Evolutionary conservation across 495 filamentous ascomycete species (phyloP).

Genomic region (Sporormia fimetaria): DNA sequence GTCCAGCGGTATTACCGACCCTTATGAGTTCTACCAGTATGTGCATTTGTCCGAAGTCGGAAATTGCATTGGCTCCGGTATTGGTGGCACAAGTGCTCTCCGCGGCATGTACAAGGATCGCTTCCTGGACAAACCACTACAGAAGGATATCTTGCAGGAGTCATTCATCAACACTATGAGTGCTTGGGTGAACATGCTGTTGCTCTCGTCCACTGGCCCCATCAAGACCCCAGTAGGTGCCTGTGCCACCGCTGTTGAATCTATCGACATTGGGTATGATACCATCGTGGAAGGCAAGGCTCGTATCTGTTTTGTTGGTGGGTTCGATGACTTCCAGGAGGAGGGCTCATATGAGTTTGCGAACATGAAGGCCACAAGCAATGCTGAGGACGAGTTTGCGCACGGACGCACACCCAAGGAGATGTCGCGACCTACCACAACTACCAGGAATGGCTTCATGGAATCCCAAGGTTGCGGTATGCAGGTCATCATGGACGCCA

Average conservation of each 20-base stretch:
- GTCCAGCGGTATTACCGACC: slow-evolving; percentile 93
- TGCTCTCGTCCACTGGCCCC: slow-evolving; percentile 90
- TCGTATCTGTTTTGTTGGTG: slow-evolving; percentile 91
- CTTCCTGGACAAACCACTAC: slow-evolving; percentile 90
- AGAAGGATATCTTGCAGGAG: slow-evolving; percentile 98
- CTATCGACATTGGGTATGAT: slow-evolving; percentile 93
- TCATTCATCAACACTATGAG: slow-evolving; percentile 99
- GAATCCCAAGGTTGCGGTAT: slow-evolving; percentile 98
- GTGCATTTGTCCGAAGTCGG: slow-evolving; percentile 96
- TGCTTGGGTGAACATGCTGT: slow-evolving; percentile 98
- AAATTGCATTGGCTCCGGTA: slow-evolving; percentile 96
- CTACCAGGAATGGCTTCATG: slow-evolving; percentile 96
- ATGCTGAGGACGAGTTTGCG: slow-evolving; percentile 87
- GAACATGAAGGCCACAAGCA: slow-evolving; percentile 99
- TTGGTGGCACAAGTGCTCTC: slow-evolving; percentile 84
- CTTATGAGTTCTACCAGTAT: slow-evolving; percentile 99
- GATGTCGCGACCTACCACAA: slow-evolving; percentile 96
- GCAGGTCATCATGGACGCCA: slow-evolving; percentile 95
- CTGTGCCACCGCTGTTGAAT: slow-evolving; percentile 95
- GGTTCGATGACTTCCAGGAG: slow-evolving; percentile 98
- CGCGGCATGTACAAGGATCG: slow-evolving; percentile 98
- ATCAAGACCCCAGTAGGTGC: slow-evolving; percentile 98
- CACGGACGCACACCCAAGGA: slow-evolving; percentile 91
- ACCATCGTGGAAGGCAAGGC: slow-evolving; percentile 97
- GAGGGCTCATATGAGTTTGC: slow-evolving; percentile 99